Conservation (phyloP, 768 basidiomycete species). For the Boletus pseudopeckii region DNA sequence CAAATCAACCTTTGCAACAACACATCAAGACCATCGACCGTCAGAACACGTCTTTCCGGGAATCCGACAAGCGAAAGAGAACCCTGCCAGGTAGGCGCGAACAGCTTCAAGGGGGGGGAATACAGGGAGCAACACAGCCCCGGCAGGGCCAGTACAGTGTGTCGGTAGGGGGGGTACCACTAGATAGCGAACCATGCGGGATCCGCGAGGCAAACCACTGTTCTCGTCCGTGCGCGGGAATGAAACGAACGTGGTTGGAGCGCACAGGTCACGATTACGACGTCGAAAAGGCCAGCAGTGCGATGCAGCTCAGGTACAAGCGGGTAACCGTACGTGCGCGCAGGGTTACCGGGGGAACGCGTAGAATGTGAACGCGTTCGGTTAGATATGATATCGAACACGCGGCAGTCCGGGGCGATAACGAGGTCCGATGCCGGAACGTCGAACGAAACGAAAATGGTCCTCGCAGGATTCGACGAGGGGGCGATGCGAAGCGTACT, state of each 20-base stretch:
- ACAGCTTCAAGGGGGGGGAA: slow-evolving; percentile 15
- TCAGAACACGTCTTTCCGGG: neutral
- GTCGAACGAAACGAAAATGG: too few relatives aligned
- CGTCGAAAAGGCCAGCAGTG: slow-evolving; percentile 9
- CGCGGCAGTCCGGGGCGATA: slow-evolving; percentile 13
- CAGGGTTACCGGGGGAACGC: too few relatives aligned
- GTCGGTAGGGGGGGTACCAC: slow-evolving; percentile 14
- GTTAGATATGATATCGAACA: slow-evolving; percentile 29
- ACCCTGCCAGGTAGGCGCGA: too few relatives aligned
- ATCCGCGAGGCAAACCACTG: slow-evolving; percentile 26
- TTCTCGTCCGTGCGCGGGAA: slow-evolving; percentile 26
- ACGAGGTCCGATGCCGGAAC: slow-evolving; percentile 27
- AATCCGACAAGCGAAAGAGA: neutral
- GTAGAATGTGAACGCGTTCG: slow-evolving; percentile 13
- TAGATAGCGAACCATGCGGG: slow-evolving; percentile 27
- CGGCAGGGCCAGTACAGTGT: neutral
- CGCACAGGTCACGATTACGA: slow-evolving; percentile 25
- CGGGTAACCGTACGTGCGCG: neutral
- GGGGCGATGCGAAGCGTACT: slow-evolving; percentile 2
- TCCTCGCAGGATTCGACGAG: slow-evolving; percentile 13
- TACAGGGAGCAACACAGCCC: slow-evolving; percentile 18
- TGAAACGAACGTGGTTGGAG: slow-evolving; percentile 23
- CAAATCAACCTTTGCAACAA: slow-evolving; percentile 1
- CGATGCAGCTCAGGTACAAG: slow-evolving; percentile 22
- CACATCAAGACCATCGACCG: neutral